These are phyloP conservation scores for Hyphochytrium catenoides DNA, from an alignment of 352 stramenopile species.

Conservation along the genomic window DNA sequence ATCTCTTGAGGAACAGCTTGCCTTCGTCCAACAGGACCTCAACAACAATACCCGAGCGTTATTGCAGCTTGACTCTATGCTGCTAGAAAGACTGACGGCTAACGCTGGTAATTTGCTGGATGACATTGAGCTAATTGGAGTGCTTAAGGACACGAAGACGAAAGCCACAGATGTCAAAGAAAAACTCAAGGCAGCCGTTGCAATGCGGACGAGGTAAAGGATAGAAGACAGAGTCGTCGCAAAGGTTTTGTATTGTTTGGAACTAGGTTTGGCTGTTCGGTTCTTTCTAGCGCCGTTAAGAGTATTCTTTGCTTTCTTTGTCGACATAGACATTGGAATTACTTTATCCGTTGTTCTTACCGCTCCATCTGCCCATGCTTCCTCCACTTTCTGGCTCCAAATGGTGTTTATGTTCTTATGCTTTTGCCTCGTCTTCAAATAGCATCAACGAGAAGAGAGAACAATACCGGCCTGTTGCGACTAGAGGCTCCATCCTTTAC, in stretches of 20 bases:
- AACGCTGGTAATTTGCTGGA: conserved; percentile 67
- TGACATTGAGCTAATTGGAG: conserved; percentile 51
- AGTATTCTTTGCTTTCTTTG: no score
- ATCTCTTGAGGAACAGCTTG: conserved; percentile 67
- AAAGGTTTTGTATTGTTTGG: no score
- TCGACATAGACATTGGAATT: no score
- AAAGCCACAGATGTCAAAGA: conserved; percentile 70
- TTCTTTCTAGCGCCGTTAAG: no score
- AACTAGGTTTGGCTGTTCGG: no score
- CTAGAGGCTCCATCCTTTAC: conserved; percentile 57
- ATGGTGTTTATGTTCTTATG: no score
- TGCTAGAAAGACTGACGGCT: conserved; percentile 57
- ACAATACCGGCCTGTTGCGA: conserved; percentile 64
- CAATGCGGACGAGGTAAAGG: conserved; percentile 57
- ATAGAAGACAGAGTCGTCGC: no score
- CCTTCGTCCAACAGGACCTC: conserved; percentile 50
- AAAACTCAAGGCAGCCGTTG: conserved; percentile 56
- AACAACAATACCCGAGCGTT: conserved; percentile 63
- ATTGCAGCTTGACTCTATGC: conserved; percentile 40
- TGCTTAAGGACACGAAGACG: conserved; percentile 61
- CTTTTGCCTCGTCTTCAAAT: no score
- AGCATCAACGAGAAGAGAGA: conserved; percentile 73
- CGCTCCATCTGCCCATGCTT: no score
- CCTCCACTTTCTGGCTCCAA: no score
- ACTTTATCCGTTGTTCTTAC: no score